phyloP scores from a whole-genome alignment of 345 rosid genomes.

The Corymbia maculata region DNA sequence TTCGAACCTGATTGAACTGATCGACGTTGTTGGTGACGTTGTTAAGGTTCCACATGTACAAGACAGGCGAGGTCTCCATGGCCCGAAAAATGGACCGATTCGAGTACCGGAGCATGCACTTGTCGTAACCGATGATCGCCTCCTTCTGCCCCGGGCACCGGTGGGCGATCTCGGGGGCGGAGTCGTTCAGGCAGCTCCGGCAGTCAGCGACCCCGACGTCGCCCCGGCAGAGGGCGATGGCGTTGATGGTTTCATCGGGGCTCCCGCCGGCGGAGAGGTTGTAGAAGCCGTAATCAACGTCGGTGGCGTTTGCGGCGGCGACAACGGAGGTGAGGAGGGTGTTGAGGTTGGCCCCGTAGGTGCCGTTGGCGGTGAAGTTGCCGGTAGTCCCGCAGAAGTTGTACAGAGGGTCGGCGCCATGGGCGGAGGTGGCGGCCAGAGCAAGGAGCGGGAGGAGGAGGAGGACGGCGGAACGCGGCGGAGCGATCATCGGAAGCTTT shows the following conservation, averaged over 20 bases:
- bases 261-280: background rate
- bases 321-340: background rate
- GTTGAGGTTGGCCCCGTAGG: background rate
- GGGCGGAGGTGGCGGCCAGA: background rate
- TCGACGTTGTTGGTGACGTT: background rate
- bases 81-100: background rate
- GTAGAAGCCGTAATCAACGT: background rate
- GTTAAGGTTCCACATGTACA: accelerated
- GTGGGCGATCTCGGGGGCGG: background rate
- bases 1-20: background rate
- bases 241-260: background rate
- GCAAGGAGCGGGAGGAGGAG: background rate
- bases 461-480: background rate
- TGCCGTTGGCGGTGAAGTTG: background rate
- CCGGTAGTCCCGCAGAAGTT: background rate
- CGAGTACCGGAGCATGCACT: background rate
- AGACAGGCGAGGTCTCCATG: background rate
- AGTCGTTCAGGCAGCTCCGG: background rate
- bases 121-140: background rate
- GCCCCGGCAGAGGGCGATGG: background rate
- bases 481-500: background rate
- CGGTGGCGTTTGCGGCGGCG: background rate
- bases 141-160: background rate
- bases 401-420: background rate
- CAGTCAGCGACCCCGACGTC: background rate